Evolutionary conservation across 1,139 yeast species (phyloP).

Genomic region (Waltiozyma sp.): DNA sequence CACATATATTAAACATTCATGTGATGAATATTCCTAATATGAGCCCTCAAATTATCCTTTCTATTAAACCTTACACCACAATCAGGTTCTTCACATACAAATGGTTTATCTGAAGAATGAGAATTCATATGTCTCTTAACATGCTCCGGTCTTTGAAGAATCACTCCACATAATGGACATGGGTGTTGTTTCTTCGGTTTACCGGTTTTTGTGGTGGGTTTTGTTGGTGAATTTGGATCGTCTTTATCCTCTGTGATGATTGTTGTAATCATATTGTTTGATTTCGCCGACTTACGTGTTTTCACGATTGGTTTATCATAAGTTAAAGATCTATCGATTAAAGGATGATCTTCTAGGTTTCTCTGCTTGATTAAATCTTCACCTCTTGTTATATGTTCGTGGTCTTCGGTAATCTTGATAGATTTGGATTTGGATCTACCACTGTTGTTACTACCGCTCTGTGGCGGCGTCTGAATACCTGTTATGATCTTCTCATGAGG

Average conservation of each 20-base stretch:
- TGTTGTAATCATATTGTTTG: too few species aligned
- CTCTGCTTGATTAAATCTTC: neutral
- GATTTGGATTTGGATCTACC: too few species aligned
- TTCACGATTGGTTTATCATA: neutral
- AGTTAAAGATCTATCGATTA: neutral
- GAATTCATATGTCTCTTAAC: constrained; percentile 82
- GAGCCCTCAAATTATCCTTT: constrained; percentile 59
- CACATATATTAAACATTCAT: constrained; percentile 14
- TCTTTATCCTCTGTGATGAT: too few species aligned
- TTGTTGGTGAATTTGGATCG: neutral
- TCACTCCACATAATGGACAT: constrained; percentile 67
- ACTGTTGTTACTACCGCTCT: too few species aligned
- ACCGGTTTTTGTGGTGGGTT: constrained; percentile 21
- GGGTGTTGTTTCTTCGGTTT: constrained; percentile 54
- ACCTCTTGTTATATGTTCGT: neutral
- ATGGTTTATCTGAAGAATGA: constrained; percentile 84
- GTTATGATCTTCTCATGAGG: too few species aligned
- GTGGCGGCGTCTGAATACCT: too few species aligned
- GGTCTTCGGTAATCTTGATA: neutral
- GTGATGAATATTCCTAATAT: constrained; percentile 50
- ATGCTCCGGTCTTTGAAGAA: constrained; percentile 86
- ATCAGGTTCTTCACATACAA: constrained; percentile 57
- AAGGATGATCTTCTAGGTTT: neutral
- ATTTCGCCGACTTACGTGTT: too few species aligned
- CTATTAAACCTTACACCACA: constrained; percentile 75